phyloP scores from a whole-genome alignment of 495 filamentous ascomycete species.

The Xylaria longipes region DNA sequence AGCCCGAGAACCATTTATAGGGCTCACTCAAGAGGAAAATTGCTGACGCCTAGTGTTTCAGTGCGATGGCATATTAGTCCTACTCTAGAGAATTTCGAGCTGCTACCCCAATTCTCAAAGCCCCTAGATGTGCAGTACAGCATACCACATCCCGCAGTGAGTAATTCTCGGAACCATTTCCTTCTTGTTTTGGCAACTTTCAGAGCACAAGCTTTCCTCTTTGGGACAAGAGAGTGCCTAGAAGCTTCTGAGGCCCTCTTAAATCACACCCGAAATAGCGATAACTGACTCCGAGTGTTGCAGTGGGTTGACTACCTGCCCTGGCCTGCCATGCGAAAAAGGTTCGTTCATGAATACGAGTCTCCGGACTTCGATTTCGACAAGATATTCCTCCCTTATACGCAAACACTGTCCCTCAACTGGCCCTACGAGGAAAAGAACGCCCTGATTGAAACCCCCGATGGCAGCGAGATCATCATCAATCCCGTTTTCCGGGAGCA shows the following conservation, averaged over 20 bases:
- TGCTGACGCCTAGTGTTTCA: neutral
- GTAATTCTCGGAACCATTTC: too few relatives aligned
- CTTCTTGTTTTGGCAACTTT: too few relatives aligned
- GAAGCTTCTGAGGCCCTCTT: too few relatives aligned
- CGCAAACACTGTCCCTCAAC: constrained; percentile 71
- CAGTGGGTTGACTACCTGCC: constrained; percentile 85
- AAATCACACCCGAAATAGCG: too few relatives aligned
- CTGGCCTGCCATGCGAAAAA: constrained; percentile 75
- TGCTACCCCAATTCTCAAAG: constrained; percentile 70
- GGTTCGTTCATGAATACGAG: constrained; percentile 57
- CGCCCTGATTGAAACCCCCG: constrained; percentile 61
- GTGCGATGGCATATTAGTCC: constrained; percentile 82
- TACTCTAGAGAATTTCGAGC: constrained; percentile 73
- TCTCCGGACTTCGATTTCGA: constrained; percentile 63
- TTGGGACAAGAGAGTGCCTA: too few relatives aligned
- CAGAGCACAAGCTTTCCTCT: too few relatives aligned
- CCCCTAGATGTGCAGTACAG: constrained; percentile 68
- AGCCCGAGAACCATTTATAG: neutral
- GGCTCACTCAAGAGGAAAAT: neutral
- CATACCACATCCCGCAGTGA: constrained; percentile 67
- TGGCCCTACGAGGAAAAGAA: constrained; percentile 78
- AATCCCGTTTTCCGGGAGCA: constrained; percentile 84
- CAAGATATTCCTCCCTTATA: constrained; percentile 80
- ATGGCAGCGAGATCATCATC: constrained; percentile 67
- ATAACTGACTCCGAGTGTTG: too few relatives aligned